Percentiles rank a stretch among this genome's conserved stretches.
Evolutionary conservation across 805 yeast species (phyloP).

Genomic region (Cyberlindnera maclurae): DNA sequence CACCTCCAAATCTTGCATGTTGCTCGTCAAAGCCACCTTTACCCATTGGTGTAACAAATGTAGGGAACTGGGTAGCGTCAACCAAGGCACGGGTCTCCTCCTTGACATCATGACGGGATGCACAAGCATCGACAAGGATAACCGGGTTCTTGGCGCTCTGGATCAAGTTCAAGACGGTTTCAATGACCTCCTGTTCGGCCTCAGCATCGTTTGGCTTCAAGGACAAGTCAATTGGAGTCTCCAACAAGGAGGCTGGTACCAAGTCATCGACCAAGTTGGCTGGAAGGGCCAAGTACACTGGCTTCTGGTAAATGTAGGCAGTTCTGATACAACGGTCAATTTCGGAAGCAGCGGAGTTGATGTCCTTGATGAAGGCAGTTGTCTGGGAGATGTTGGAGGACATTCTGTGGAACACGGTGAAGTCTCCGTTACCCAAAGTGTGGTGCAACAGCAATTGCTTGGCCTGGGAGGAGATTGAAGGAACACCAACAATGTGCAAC

Average conservation of each 20-base stretch:
- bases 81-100: constrained; percentile 58
- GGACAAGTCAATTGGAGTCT: constrained; percentile 57
- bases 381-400: constrained; percentile 65
- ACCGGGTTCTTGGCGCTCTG: constrained; percentile 58
- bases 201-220: constrained; percentile 51
- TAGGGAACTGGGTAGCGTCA: constrained; percentile 67
- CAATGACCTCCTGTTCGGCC: constrained; percentile 58
- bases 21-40: constrained; percentile 72
- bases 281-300: constrained; percentile 78
- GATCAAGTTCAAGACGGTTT: constrained; percentile 44
- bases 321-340: constrained; percentile 70
- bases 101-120: constrained; percentile 65
- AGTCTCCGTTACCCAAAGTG: constrained; percentile 79
- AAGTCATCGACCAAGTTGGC: constrained; percentile 67
- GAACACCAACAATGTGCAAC: constrained; percentile 81
- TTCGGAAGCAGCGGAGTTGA: constrained; percentile 57
- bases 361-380: constrained; percentile 56
- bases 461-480: constrained; percentile 67
- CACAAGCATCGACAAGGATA: constrained; percentile 82
- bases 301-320: constrained; percentile 67
- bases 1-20: constrained; percentile 73
- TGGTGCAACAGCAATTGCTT: constrained; percentile 72
- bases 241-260: constrained; percentile 50
- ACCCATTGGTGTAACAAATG: constrained; percentile 87
- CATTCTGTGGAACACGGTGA: constrained; percentile 74